Evolutionary conservation across 2,329 filamentous ascomycete genomes (phyloP).

Genomic region (Pseudogymnoascus destructans): DNA sequence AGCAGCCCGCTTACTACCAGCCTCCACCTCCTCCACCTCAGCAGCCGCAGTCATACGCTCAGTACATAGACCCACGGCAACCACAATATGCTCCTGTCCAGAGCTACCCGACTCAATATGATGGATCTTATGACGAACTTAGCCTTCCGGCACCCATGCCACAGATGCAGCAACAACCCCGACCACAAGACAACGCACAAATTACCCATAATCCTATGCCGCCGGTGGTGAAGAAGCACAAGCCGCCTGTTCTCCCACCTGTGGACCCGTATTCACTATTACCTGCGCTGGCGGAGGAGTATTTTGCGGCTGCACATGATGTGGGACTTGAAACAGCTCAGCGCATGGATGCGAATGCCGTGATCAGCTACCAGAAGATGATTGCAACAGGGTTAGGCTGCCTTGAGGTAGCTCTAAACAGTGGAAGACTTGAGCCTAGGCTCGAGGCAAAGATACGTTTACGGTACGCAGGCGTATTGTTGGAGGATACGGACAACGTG

Average conservation of each 20-base stretch:
- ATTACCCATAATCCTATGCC: not conserved
- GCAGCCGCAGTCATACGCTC: constrained; percentile 24
- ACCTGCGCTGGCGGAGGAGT: constrained; percentile 63
- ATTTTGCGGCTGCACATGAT: constrained; percentile 51
- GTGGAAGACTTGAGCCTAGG: constrained; percentile 45
- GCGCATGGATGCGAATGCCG: constrained; percentile 34
- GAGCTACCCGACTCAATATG: constrained; percentile 6
- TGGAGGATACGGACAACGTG: constrained; percentile 62
- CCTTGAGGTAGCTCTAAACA: constrained; percentile 55
- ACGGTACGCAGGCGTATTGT: constrained; percentile 57
- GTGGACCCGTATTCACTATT: constrained; percentile 46
- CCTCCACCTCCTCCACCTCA: constrained; percentile 26
- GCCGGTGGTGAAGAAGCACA: not conserved
- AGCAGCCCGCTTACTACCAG: constrained; percentile 25
- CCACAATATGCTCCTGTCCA: constrained; percentile 13
- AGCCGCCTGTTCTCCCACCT: not conserved
- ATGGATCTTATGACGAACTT: constrained; percentile 7
- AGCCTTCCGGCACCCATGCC: not conserved
- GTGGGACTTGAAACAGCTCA: constrained; percentile 38
- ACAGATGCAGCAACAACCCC: constrained; percentile 11
- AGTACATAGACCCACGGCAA: constrained; percentile 21
- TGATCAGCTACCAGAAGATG: constrained; percentile 58
- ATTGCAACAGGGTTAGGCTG: constrained; percentile 61
- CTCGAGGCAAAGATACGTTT: constrained; percentile 57
- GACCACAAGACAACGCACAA: not conserved